Base-by-base conservation (phyloP, 305 asterid species). In the Stenogyne calaminthoides region DNA sequence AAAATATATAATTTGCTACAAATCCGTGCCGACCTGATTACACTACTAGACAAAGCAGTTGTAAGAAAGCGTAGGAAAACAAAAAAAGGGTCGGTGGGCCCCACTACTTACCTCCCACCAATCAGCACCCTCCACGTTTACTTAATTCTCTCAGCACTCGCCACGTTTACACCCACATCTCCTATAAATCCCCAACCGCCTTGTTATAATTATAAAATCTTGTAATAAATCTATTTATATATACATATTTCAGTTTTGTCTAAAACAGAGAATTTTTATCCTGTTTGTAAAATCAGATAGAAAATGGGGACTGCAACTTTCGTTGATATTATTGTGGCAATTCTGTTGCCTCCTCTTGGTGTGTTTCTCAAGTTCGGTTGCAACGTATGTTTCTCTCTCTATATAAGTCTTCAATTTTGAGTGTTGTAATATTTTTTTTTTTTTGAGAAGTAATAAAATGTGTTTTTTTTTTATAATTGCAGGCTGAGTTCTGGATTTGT, bases 321-420 rank as follows among this genome's bases (percentile, higher is more conserved):
- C 25, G 2, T 89, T 11, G 93, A 87, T 56, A 87, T 89, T 71
- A 6, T 89, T 11, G 27, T 88, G 76, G 96, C 96, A 39, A 89
- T 89, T 75, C 67, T 89, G 36, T 69, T 89, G 84, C 96, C 96
- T 52, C 96, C 96, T 0, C 96, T 88, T 11, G 91, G 93, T 46
- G 93, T 89, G 27, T 88, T 88, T 86, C 86, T 85, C 76, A 88
- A 79, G 76, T 87, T 69, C 37, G 97, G 91, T 75, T 88, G 93
- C 84, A 2, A 76, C 88, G 96, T 90, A 54, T 54, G 55, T 5
- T 32, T 32, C 36, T 32, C 36, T 32, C 36, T 32, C 36, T 32
- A n/a, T n/a, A n/a, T n/a, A n/a, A n/a, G n/a, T 22, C 34, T 29
- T 29, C 34, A 29, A 29, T 29, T 29, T 29, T 29, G 34, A 29